phyloP scores from a whole-genome alignment of 1,284 basidiomycete genomes.

The Sanghuangporus weigelae region DNA sequence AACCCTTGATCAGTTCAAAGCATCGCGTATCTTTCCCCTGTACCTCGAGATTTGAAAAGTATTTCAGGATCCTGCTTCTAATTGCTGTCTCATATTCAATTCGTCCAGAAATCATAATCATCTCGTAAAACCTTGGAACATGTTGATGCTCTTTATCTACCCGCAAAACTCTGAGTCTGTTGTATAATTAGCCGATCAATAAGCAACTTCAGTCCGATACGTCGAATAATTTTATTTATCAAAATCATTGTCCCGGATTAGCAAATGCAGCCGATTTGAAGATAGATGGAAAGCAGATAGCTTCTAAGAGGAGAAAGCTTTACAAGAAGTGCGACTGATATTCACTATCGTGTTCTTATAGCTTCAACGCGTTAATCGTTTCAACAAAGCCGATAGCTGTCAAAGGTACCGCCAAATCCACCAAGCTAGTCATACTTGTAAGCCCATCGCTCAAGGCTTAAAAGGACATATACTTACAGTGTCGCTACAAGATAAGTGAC shows the following conservation, averaged over 20 bases:
- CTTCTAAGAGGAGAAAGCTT: not conserved
- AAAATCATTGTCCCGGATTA: not conserved
- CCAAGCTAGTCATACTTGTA: not conserved
- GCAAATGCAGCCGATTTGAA: too few species aligned
- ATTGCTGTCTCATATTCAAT: not conserved
- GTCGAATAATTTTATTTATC: not conserved
- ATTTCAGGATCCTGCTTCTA: not conserved
- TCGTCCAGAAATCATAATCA: not conserved
- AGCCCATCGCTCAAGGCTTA: not conserved
- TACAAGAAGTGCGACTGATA: not conserved
- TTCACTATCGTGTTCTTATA: not conserved
- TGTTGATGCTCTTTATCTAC: not conserved
- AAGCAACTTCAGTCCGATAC: not conserved
- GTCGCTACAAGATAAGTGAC: constrained; percentile 18
- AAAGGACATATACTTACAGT: not conserved
- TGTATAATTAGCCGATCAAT: not conserved
- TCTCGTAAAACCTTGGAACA: not conserved
- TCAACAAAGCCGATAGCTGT: not conserved
- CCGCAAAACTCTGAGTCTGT: not conserved
- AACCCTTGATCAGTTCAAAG: not conserved
- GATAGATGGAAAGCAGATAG: not conserved
- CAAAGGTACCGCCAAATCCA: not conserved
- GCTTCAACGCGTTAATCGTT: not conserved
- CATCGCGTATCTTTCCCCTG: not conserved
- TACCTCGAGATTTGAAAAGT: not conserved